These are phyloP conservation scores for Cryptococcus sp. DNA, from an alignment of 1,284 basidiomycete species.

Conservation along the genomic window DNA sequence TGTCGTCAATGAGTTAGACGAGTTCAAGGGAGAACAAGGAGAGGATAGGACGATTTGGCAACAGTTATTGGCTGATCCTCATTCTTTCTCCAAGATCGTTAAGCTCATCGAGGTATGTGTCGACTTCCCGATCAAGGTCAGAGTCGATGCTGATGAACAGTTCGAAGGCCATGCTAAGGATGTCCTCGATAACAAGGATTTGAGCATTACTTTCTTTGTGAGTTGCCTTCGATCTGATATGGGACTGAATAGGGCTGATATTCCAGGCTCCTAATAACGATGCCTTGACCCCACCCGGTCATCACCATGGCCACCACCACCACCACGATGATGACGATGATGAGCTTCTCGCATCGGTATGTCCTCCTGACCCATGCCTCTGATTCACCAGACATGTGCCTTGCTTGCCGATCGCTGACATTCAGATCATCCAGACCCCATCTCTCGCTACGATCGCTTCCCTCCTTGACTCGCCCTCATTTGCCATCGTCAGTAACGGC, in stretches of 20 bases:
- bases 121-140: neutral
- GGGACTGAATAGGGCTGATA: neutral
- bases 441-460: slow-evolving; percentile 27
- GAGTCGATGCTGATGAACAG: slow-evolving; percentile 9
- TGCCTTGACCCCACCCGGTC: slow-evolving; percentile 37
- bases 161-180: slow-evolving; percentile 38
- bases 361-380: neutral
- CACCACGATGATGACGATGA: slow-evolving; percentile 28
- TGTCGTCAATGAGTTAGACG: slow-evolving; percentile 21
- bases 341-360: neutral
- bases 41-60: slow-evolving; percentile 43
- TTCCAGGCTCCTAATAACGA: slow-evolving; percentile 44
- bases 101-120: slow-evolving; percentile 44
- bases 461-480: slow-evolving; percentile 27
- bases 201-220: slow-evolving; percentile 48
- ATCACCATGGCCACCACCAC: slow-evolving; percentile 15
- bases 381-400: neutral
- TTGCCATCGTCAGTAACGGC: slow-evolving; percentile 7
- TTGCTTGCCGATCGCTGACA: slow-evolving; percentile 6
- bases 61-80: slow-evolving; percentile 38
- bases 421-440: slow-evolving; percentile 27
- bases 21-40: slow-evolving; percentile 12
- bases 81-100: slow-evolving; percentile 44
- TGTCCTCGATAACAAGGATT: slow-evolving; percentile 40
- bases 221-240: slow-evolving; percentile 9